Conservation (phyloP, 441 rosid genomes). For the Gossypium gossypioides region DNA sequence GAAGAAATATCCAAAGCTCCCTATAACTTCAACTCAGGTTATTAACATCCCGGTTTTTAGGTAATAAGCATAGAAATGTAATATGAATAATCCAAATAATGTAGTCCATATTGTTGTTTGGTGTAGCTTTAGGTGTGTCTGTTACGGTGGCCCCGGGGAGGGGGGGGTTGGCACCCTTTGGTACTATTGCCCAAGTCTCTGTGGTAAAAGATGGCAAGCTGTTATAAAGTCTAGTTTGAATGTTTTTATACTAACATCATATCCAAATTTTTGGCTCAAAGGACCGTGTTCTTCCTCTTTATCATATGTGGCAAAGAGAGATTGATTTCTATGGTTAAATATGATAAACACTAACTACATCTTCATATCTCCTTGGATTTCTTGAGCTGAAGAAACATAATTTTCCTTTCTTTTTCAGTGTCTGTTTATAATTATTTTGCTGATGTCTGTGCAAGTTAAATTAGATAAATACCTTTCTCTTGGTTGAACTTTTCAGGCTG, state of each 20-base stretch:
- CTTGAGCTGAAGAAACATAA: neutral
- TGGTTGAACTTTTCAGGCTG: constrained; percentile 36
- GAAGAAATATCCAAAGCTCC: neutral
- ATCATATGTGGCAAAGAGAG: neutral
- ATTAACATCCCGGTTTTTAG: neutral
- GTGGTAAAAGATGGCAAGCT: neutral
- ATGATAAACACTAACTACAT: neutral
- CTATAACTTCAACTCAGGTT: neutral
- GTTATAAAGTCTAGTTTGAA: neutral
- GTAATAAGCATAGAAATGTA: neutral
- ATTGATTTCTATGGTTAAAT: neutral
- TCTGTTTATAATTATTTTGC: neutral
- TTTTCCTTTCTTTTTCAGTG: neutral
- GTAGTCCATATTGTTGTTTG: neutral
- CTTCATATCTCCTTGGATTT: neutral
- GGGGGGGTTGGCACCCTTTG: neutral
- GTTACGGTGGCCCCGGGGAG: neutral
- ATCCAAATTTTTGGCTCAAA: neutral
- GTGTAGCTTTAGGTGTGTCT: neutral
- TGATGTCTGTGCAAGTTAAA: constrained; percentile 4
- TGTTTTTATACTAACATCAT: neutral
- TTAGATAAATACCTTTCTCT: neutral
- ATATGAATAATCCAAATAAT: neutral
- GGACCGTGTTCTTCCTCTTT: neutral
- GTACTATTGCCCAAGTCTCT: neutral